Evolutionary conservation across 768 basidiomycete species (phyloP).

Genomic region (Amanita exitialis): DNA sequence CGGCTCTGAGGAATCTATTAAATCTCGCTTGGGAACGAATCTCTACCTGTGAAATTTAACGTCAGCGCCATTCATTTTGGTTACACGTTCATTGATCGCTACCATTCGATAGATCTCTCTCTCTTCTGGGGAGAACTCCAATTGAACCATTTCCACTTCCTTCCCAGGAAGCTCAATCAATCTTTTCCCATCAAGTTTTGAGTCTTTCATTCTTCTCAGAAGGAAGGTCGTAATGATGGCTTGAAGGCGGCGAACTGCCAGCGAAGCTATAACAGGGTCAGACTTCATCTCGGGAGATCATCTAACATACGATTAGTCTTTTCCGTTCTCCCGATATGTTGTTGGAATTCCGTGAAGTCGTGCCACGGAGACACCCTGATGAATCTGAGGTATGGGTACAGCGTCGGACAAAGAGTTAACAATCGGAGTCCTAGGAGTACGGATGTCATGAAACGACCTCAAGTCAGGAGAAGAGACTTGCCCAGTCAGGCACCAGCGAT

Average conservation of each 20-base stretch:
- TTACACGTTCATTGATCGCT: constrained; percentile 1
- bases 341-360: constrained; percentile 31
- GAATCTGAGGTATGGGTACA: constrained; percentile 37
- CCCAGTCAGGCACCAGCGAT: constrained; percentile 66
- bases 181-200: constrained; percentile 52
- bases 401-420: constrained; percentile 51
- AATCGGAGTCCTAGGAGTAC: constrained; percentile 42
- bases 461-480: constrained; percentile 14
- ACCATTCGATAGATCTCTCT: constrained; percentile 53
- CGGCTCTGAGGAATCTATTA: constrained; percentile 49
- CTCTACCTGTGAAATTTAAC: constrained; percentile 30
- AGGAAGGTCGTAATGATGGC: constrained; percentile 43
- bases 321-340: constrained; percentile 27
- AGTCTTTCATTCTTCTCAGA: constrained; percentile 55
- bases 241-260: constrained; percentile 52
- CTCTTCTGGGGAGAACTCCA: constrained; percentile 55
- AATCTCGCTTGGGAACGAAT: constrained; percentile 46
- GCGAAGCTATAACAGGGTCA: constrained; percentile 22
- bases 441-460: background rate
- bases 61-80: background rate
- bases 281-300: background rate
- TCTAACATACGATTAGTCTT: constrained; percentile 38
- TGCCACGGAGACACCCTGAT: constrained; percentile 37
- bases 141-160: constrained; percentile 34
- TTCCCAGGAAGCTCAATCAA: constrained; percentile 59